These are phyloP conservation scores for Candida schatavii DNA, from an alignment of 805 yeast species.

Conservation along the genomic window DNA sequence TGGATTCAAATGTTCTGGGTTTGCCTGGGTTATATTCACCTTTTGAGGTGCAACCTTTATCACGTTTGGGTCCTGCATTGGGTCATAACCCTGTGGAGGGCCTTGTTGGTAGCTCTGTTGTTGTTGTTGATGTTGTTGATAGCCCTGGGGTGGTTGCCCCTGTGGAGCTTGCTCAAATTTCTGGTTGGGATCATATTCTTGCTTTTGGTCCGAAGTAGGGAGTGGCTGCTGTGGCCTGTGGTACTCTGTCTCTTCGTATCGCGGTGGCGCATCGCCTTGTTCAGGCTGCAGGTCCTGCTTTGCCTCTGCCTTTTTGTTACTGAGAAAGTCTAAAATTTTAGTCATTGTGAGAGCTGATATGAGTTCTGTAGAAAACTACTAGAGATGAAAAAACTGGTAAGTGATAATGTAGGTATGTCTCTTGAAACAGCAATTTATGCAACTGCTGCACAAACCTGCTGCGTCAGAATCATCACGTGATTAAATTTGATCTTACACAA, in stretches of 20 bases:
- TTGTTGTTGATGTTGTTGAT: background rate
- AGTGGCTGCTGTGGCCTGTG: background rate
- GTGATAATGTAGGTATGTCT: too few species aligned
- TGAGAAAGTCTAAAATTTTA: too few species aligned
- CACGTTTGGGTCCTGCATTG: conserved; percentile 23
- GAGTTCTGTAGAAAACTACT: too few species aligned
- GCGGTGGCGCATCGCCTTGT: background rate
- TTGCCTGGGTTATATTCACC: conserved; percentile 37
- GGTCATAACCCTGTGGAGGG: conserved; percentile 13
- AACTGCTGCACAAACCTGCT: too few species aligned
- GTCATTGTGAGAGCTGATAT: too few species aligned
- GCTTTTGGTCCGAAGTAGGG: conserved; percentile 2
- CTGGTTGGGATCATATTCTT: background rate
- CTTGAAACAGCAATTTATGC: too few species aligned
- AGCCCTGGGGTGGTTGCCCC: background rate
- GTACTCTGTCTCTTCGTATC: background rate
- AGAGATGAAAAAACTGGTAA: too few species aligned
- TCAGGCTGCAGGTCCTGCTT: conserved; percentile 1
- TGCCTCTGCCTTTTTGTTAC: conserved; percentile 2
- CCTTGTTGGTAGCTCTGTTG: background rate
- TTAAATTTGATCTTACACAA: too few species aligned
- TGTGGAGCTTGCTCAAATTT: background rate
- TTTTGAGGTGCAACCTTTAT: conserved; percentile 29
- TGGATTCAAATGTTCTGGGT: conserved; percentile 35
- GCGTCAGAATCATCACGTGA: too few species aligned